Conservation (phyloP, 257 asterid species). For the Fraxinus excelsior region DNA sequence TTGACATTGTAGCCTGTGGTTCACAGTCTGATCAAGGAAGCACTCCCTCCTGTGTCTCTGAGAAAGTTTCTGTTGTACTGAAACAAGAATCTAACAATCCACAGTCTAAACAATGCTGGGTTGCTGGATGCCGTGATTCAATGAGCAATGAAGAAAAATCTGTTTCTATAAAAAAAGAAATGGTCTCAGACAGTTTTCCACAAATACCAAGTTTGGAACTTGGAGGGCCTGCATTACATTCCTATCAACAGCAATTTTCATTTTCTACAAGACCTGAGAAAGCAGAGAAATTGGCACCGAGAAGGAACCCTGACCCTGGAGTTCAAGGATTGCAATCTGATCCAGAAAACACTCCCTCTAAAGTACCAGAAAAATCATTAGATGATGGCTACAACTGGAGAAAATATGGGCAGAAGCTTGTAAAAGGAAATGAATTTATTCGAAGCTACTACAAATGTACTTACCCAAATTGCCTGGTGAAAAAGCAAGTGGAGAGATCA, state of each 20-base stretch:
- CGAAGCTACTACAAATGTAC: constrained; percentile 95
- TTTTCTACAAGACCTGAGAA: constrained; percentile 40
- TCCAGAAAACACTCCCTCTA: constrained; percentile 41
- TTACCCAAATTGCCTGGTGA: constrained; percentile 61
- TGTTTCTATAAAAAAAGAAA: constrained; percentile 12
- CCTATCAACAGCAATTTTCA: constrained; percentile 30
- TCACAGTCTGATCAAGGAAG: constrained; percentile 30
- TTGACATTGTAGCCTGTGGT: constrained; percentile 32
- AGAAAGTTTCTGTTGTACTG: constrained; percentile 16
- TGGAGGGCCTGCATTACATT: constrained; percentile 34
- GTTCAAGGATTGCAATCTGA: constrained; percentile 42
- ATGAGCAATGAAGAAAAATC: constrained; percentile 27
- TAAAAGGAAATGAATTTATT: constrained; percentile 77
- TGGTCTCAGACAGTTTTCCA: constrained; percentile 22
- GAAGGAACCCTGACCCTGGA: constrained; percentile 52
- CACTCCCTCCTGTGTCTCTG: constrained; percentile 16
- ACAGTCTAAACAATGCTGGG: constrained; percentile 28
- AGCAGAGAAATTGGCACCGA: constrained; percentile 62
- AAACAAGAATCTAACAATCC: constrained; percentile 34
- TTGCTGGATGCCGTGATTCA: constrained; percentile 26
- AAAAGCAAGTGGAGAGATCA: constrained; percentile 88
- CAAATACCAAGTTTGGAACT: constrained; percentile 29
- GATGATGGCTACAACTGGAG: constrained; percentile 96
- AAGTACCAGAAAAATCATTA: constrained; percentile 48
- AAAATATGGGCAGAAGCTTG: constrained; percentile 93